Conservation (phyloP, 768 basidiomycete species). For the Dentipellis sp. region DNA sequence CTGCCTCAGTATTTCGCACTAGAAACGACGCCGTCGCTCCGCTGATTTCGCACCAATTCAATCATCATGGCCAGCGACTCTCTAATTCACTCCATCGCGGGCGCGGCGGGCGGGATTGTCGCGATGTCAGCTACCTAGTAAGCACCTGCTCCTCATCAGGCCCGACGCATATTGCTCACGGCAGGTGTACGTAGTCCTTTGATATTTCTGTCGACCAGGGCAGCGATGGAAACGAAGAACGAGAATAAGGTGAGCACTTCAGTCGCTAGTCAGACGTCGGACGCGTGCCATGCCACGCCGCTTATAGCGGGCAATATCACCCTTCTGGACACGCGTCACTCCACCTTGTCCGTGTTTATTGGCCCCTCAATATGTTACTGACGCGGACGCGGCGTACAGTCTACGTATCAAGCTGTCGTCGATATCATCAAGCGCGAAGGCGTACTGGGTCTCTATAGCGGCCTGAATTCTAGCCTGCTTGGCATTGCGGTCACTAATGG, state of each 20-base stretch:
- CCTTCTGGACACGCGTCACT: too few species aligned
- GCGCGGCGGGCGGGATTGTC: conserved; percentile 81
- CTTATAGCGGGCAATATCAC: too few species aligned
- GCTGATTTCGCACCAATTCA: too few species aligned
- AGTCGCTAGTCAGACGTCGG: neutral
- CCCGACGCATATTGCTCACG: conserved; percentile 4
- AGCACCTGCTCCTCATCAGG: conserved; percentile 19
- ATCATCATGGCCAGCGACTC: conserved; percentile 45
- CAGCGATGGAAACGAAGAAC: conserved; percentile 81
- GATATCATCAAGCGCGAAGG: conserved; percentile 85
- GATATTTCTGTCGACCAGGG: conserved; percentile 85
- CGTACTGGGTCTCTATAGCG: conserved; percentile 75
- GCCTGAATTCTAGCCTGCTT: conserved; percentile 73
- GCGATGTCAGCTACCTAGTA: conserved; percentile 91
- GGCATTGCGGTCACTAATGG: conserved; percentile 93
- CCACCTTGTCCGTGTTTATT: too few species aligned
- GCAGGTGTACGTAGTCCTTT: conserved; percentile 55
- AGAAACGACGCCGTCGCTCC: too few species aligned
- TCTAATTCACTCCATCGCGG: conserved; percentile 77
- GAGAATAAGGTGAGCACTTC: conserved; percentile 51
- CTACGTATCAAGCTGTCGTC: conserved; percentile 52
- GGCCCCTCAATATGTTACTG: neutral
- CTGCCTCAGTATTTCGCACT: too few species aligned
- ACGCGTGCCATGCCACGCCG: neutral
- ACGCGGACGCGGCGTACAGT: conserved; percentile 28